A percentile compares a stretch with the other conserved stretches of the same genome.
Evolutionary conservation across 495 filamentous ascomycete species (phyloP).

Genomic region (Acidiella bohemica): DNA sequence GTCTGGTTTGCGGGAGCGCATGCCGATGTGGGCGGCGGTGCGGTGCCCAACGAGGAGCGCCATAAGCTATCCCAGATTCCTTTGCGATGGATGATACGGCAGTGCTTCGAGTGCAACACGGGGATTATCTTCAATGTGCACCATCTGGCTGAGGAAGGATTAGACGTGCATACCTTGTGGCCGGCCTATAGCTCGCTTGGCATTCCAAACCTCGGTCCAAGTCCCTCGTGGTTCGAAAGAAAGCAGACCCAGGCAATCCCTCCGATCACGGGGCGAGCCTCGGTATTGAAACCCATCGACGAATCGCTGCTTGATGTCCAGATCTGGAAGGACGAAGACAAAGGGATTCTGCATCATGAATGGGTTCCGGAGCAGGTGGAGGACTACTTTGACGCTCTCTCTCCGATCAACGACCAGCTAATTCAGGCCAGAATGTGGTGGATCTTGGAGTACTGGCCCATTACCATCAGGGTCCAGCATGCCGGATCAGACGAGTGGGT

Average conservation of each 20-base stretch:
- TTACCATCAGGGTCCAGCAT: conserved; percentile 24
- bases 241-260: conserved; percentile 18
- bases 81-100: conserved; percentile 32
- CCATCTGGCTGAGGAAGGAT: conserved; percentile 24
- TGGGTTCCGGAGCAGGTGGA: conserved; percentile 26
- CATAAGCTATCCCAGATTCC: conserved; percentile 41
- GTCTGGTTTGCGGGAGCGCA: conserved; percentile 31
- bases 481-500: conserved; percentile 20
- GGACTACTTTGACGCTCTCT: conserved; percentile 28
- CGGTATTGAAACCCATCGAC: conserved; percentile 6
- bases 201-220: conserved; percentile 18
- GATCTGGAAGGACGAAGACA: conserved; percentile 3
- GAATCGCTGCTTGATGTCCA: background rate
- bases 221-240: conserved; percentile 21
- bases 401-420: conserved; percentile 25
- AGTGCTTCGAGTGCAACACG: conserved; percentile 31
- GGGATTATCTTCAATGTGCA: conserved; percentile 29
- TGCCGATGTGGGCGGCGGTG: conserved; percentile 29
- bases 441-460: conserved; percentile 31
- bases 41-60: conserved; percentile 25
- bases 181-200: conserved; percentile 19
- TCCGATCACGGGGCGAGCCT: conserved; percentile 5
- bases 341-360: background rate
- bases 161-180: conserved; percentile 26
- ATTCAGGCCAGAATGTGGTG: conserved; percentile 25